Evolutionary conservation across 371 early-diverging fungal species (phyloP), one percentile per base, ranked within the genome.

Genomic region (Thermomucor indicae-seudaticae): DNA sequence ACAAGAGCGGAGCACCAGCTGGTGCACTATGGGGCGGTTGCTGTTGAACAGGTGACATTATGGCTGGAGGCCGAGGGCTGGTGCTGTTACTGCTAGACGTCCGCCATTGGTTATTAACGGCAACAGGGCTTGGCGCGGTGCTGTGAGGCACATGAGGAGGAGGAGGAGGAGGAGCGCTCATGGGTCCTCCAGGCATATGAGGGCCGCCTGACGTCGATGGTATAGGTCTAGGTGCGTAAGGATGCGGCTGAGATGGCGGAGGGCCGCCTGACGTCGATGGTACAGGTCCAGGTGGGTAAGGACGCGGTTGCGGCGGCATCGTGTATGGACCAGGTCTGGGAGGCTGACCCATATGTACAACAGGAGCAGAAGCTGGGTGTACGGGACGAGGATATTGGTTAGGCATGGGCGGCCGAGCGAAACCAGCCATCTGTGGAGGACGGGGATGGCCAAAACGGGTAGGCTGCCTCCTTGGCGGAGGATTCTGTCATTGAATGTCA

Each of bases 391-490:
- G 12, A 28, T 27, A 54, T 23, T 46, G 54, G 16, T 39, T 39
- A 12, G 41, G 47, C 48, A 57, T 48, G 10, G 55, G 38, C 14
- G 52, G 58, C 32, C 41, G 57, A 40, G 57, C n/a, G 58, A 11
- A 29, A 51, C 25, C 40, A 55, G 28, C 44, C 56, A 30, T 49
- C 58, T 27, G 53, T 32, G 52, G 47, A 8, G 58, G 58, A 24
- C 55, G 49, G n/a, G 55, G 41, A 41, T 54, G 50, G 16, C 23
- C 44, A 27, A 55, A 60, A 23, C 74, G 52, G 4, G 74, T 73
- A 12, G 75, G 75, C 20, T 66, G 69, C 28, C 75, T 62, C 43
- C 61, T 58, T 14, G 65, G 67, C 25, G 72, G 72, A 28, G 70
- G 67, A 22, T 63, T 58, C 67, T 75, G 57, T 45, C 14, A 39